A percentile compares a stretch with the other conserved stretches of the same genome.
phyloP scores from a whole-genome alignment of 2,329 filamentous ascomycete genomes.

The Septoria linicola region DNA sequence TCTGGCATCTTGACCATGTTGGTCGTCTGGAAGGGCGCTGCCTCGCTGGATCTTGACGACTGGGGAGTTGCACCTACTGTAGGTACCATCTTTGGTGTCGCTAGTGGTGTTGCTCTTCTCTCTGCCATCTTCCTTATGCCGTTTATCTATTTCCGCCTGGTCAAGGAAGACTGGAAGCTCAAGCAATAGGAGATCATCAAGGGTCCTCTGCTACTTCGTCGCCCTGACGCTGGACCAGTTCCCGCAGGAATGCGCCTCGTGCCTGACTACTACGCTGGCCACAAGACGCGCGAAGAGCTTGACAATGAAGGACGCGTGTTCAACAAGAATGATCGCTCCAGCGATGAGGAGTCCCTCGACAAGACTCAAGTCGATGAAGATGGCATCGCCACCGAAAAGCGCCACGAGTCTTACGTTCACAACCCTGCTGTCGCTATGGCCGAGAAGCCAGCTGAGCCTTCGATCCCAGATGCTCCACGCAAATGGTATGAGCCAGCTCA shows the following conservation, averaged over 20 bases:
- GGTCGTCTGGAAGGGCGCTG: conserved; percentile 54
- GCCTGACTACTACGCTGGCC: conserved; percentile 25
- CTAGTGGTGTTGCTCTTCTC: conserved; percentile 52
- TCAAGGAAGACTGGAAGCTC: conserved; percentile 62
- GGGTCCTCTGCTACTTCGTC: conserved; percentile 42
- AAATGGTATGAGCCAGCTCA: conserved; percentile 39
- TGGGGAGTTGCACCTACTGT: conserved; percentile 44
- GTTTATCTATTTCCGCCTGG: conserved; percentile 58
- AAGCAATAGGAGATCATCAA: conserved; percentile 54
- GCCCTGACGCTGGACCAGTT: conserved; percentile 7
- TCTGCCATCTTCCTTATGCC: conserved; percentile 57
- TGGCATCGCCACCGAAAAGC: conserved; percentile 15
- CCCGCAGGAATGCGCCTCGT: conserved; percentile 21
- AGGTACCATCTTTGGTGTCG: conserved; percentile 56
- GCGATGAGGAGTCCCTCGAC: conserved; percentile 19
- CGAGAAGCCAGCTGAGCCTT: conserved; percentile 1
- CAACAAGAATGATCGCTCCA: conserved; percentile 12
- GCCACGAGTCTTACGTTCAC: conserved; percentile 3
- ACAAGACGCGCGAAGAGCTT: conserved; percentile 54
- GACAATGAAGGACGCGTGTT: conserved; percentile 34
- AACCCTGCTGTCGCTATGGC: conserved; percentile 13
- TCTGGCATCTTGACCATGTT: conserved; percentile 54
- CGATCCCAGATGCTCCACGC: neutral
- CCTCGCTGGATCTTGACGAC: conserved; percentile 50
- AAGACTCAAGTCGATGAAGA: conserved; percentile 11